Evolutionary conservation across 495 filamentous ascomycete species (phyloP).

Genomic region (Geopyxis carbonaria): DNA sequence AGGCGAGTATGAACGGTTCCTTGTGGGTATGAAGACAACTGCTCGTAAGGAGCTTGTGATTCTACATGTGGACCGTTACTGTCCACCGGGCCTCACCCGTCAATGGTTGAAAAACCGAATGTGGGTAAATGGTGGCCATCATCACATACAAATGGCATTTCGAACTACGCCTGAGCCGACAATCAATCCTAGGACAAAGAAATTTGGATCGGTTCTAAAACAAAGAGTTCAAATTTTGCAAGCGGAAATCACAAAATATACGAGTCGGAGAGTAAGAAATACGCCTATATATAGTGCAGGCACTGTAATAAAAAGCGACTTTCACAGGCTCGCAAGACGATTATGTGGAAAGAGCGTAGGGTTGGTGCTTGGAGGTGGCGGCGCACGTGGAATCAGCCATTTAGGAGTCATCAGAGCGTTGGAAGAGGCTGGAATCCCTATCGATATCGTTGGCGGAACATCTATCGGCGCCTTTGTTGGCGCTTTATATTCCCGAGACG

Average conservation of each 20-base stretch:
- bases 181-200: constrained; percentile 36
- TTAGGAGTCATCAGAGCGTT: constrained; percentile 86
- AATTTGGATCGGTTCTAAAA: constrained; percentile 72
- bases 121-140: constrained; percentile 98
- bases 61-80: constrained; percentile 84
- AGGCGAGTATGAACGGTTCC: constrained; percentile 88
- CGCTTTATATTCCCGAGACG: constrained; percentile 85
- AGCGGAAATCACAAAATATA: constrained; percentile 95
- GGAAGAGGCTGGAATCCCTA: constrained; percentile 90
- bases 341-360: constrained; percentile 91
- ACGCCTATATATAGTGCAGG: constrained; percentile 80
- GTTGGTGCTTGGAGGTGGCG: constrained; percentile 82
- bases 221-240: constrained; percentile 87
- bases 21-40: constrained; percentile 93
- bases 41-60: constrained; percentile 86
- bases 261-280: constrained; percentile 66
- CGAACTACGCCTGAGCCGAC: constrained; percentile 59
- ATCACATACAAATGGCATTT: constrained; percentile 94
- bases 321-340: constrained; percentile 77
- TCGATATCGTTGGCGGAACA: constrained; percentile 89
- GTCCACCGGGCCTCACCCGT: constrained; percentile 61
- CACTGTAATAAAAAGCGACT: constrained; percentile 87
- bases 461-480: constrained; percentile 98
- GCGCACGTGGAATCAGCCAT: constrained; percentile 78
- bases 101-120: constrained; percentile 83